phyloP scores from a whole-genome alignment of 2,329 filamentous ascomycete genomes.

The Botrytis hyacinthi region DNA sequence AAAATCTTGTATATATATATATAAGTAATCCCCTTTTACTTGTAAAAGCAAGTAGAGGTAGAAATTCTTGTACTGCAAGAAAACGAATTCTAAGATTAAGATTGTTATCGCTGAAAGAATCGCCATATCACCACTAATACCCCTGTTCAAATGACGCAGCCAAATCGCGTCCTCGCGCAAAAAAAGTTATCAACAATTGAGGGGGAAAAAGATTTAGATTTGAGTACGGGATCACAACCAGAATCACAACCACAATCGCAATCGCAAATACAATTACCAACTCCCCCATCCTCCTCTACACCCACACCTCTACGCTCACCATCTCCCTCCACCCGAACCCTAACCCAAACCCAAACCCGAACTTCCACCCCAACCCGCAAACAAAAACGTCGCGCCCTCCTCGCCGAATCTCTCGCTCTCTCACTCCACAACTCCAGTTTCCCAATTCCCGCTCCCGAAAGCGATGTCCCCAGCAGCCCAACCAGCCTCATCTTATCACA shows the following conservation, averaged over 20 bases:
- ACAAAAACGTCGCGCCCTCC: background rate
- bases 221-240: background rate
- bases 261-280: background rate
- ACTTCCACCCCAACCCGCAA: background rate
- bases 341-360: background rate
- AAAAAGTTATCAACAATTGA: background rate
- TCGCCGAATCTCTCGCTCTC: background rate
- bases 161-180: constrained; percentile 2
- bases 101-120: background rate
- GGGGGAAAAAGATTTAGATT: background rate
- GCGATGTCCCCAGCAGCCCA: background rate
- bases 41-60: rapidly evolving
- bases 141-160: constrained; percentile 13
- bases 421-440: background rate
- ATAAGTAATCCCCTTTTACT: no score
- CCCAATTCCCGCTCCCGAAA: background rate
- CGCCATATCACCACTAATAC: background rate
- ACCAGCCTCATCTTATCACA: background rate
- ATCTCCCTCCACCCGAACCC: background rate
- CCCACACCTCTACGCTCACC: background rate
- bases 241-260: no score
- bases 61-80: background rate
- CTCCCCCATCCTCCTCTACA: background rate
- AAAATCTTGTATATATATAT: background rate
- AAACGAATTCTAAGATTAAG: background rate